Evolutionary conservation across 1,284 basidiomycete genomes (phyloP), one percentile per base, ranked within the genome.

Genomic region (Moesziomyces aphidis): DNA sequence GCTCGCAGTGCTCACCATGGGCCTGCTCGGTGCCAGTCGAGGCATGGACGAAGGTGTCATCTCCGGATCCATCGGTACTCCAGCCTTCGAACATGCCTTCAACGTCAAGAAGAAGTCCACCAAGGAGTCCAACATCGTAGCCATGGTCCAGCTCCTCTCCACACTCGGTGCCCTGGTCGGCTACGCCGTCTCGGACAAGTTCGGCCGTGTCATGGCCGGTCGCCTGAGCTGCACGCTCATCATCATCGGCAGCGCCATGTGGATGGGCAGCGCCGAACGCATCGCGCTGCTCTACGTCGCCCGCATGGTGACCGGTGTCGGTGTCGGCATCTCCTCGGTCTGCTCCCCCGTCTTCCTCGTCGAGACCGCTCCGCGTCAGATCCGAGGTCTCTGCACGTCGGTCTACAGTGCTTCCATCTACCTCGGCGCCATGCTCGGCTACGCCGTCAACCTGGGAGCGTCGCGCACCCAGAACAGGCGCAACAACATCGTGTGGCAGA

Each of bases 71-170:
- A 61, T 61, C 54, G 58, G 56, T 2, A 50, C 51, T 36, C 36
- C 31, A 36, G 46, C 57, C 9, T 62, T 69, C 34, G 59, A 69
- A 24, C 44, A 62, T 11, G 46, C 60, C 3, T 69, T 69, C 52
- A 56, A 62, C 55, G 51, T 69, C 60, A 53, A 58, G 50, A 52
- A 60, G 21, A 55, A 58, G 23, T 50, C 55, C 13, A 61, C 22
- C 55, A 69, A 69, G 50, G 66, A 69, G 66, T 69, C 66, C 60
- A 69, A 69, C 55, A 49, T 69, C 11, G 59, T 61, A 3, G 66
- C 66, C 55, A 59, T 69, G 60, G 66, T 69, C 2, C 66, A 69
- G 52, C 60, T 69, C 21, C 47, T 69, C 19, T 69, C 66, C 11
- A 50, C 51, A 9, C 51, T 69, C 19, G 66, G 66, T 36, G 66